Conservation (phyloP, 495 filamentous ascomycete species). For the Glarea lozoyensis region DNA sequence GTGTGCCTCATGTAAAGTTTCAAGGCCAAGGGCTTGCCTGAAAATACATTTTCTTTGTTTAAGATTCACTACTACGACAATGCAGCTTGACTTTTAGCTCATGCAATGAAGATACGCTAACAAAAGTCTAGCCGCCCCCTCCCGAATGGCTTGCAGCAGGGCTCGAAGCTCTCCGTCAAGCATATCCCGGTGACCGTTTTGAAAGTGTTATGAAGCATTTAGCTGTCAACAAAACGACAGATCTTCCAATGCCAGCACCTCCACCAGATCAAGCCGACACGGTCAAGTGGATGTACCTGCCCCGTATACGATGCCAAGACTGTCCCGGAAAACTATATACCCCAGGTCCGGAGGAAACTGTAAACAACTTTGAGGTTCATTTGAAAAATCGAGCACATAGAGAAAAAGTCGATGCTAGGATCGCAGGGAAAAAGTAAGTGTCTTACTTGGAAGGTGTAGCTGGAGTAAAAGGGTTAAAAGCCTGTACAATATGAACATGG, state of each 20-base stretch:
- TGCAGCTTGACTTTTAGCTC: too few relatives aligned
- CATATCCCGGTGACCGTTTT: conserved; percentile 69
- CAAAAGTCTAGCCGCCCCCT: conserved; percentile 54
- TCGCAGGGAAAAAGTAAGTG: conserved; percentile 1
- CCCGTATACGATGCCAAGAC: conserved; percentile 80
- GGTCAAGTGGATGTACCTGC: conserved; percentile 66
- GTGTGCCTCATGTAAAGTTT: too few relatives aligned
- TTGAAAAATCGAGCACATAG: conserved; percentile 73
- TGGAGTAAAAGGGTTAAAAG: not conserved
- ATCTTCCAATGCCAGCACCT: conserved; percentile 39
- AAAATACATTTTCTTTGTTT: too few relatives aligned
- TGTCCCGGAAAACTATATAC: conserved; percentile 93
- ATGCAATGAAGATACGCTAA: too few relatives aligned
- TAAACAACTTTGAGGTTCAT: conserved; percentile 86
- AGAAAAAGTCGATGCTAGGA: conserved; percentile 57
- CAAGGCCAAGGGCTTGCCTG: too few relatives aligned
- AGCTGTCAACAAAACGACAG: conserved; percentile 59
- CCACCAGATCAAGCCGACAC: conserved; percentile 38
- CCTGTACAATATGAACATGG: not conserved
- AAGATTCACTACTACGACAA: too few relatives aligned
- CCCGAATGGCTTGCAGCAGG: conserved; percentile 70
- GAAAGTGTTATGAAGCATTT: conserved; percentile 83
- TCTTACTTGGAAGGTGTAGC: not conserved
- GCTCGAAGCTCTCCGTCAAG: conserved; percentile 49
- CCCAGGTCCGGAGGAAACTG: conserved; percentile 70